Base-by-base conservation (phyloP, 495 filamentous ascomycete species). In the Lichina pygmaea region DNA sequence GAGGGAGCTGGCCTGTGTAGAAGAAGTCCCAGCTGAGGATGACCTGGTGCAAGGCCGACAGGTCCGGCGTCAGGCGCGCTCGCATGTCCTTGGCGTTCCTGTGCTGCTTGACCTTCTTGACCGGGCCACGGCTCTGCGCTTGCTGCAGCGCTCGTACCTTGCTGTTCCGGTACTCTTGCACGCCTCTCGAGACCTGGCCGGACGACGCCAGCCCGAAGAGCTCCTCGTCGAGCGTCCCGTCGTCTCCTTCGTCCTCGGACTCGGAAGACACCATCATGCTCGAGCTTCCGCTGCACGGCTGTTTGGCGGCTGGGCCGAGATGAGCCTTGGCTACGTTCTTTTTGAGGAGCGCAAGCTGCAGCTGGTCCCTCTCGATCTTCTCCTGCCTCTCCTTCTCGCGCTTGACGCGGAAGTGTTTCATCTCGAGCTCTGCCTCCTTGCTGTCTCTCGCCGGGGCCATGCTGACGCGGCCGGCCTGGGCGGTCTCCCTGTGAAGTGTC, bases 1-100 rank as follows among this genome's bases (percentile, higher is more conserved):
- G 83, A 8, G 89, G 89, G 46, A 81, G 77, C 51, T 84, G 80
- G 34, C 82, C 82, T 33, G 68, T 63, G 50, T 91, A 79, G 55
- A 91, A 94, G 52, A 83, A 89, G 50, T 97, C 79, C 89, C 89
- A 97, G 44, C 77, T 66, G 8, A 97, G 73, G 31, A 97, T 81
- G 8, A 74, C 71, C 43, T 77, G 77, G 52, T 95, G 91, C 32
- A 97, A 64, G 7, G 70, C 64, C 32, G 85, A 77, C 55, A 97
- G 75, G 52, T 93, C 83, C 7, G 89, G 89, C 24, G 84, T 77
- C 44, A 97, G 62, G 42, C 89, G 75, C 43, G 89, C 91, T 47
- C 91, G 78, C 75, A 93, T 85, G 58, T 95, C 89, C 55, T 85
- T 86, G 3, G 76, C 72, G 17, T 81, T 85, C 32, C 86, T 68